phyloP scores from a whole-genome alignment of 192 early-diverging fungal species.

The Podila epicladia region DNA sequence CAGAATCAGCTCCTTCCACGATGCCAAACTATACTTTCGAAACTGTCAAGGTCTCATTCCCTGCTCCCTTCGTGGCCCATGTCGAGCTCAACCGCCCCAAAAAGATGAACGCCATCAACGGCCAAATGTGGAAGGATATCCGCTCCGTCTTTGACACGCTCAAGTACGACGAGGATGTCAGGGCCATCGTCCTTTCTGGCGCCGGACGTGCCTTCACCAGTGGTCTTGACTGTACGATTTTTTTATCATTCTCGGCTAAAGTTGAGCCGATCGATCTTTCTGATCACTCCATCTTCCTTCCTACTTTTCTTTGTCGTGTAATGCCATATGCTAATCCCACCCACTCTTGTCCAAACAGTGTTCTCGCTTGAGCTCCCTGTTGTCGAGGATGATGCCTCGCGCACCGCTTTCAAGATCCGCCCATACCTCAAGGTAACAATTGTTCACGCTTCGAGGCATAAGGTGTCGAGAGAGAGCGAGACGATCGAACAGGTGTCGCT shows the following conservation, averaged over 20 bases:
- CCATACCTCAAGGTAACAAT: conserved; percentile 47
- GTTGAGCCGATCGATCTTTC: not conserved
- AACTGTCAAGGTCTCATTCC: conserved; percentile 66
- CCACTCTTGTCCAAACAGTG: conserved; percentile 15
- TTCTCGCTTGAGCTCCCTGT: conserved; percentile 36
- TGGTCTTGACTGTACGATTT: conserved; percentile 83
- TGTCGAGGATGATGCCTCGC: conserved; percentile 49
- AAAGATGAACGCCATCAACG: conserved; percentile 87
- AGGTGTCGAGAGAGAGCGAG: too few species aligned
- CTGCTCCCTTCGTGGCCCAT: conserved; percentile 72
- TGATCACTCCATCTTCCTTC: not conserved
- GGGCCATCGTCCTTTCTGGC: conserved; percentile 82
- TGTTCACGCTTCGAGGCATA: too few species aligned
- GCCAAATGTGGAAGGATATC: conserved; percentile 32
- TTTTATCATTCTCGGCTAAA: not conserved
- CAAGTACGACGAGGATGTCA: conserved; percentile 70
- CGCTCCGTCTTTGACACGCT: conserved; percentile 36
- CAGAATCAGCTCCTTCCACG: not conserved
- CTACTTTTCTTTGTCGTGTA: not conserved
- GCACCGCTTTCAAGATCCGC: conserved; percentile 47
- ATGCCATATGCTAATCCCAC: not conserved
- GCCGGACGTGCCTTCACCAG: conserved; percentile 85
- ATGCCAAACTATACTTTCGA: conserved; percentile 66
- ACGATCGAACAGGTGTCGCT: too few species aligned
- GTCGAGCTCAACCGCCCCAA: conserved; percentile 87